Evolutionary conservation across 805 yeast genomes (phyloP), one percentile per base, ranked within the genome.

Genomic region (Komagataella pseudopastoris): DNA sequence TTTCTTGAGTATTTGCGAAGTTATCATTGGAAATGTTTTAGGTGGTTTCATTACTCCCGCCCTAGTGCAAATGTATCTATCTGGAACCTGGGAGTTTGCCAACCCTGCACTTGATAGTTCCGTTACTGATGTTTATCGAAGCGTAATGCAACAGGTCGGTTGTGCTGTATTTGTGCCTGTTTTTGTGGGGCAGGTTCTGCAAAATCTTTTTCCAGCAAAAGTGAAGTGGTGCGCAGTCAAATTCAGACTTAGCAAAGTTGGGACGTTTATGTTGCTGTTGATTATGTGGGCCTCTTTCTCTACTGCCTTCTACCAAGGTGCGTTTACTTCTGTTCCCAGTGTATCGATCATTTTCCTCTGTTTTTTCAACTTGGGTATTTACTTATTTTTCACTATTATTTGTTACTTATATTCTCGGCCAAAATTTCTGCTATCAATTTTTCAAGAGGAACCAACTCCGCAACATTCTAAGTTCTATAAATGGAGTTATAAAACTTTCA

Each of bases 41-140:
- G 96, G 96, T 2, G 93, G 93, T 0, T 89, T 89, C 59, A 72
- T 89, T 18, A 85, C 96, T 0, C 96, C 96, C 0, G 91, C 93
- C 0, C 67, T 89, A 49, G 75, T 82, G 3, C 96, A 88, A 61
- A 69, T 88, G 81, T 88, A 71, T 68, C 23, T 50, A 5, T 14
- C 22, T 14, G 75, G 82, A 6, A 59, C 71, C 0, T 90, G 95
- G 79, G 70, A 67, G 10, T 88, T 83, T 61, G 96, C 91, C 6
- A 88, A 88, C 60, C 96, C 96, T 3, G 82, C 86, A 0, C 65
- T 68, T 45, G 83, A 76, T 2, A 60, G 71, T 14, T 66, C 79
- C 5, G 76, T 87, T 47, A 68, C 71, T 18, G 67, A 70, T 12
- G 75, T 89, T 49, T 89, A 89, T 64, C 71, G 74, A 23, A 71